Evolutionary conservation across 768 basidiomycete species (phyloP).

Genomic region (Cubamyces sp.): DNA sequence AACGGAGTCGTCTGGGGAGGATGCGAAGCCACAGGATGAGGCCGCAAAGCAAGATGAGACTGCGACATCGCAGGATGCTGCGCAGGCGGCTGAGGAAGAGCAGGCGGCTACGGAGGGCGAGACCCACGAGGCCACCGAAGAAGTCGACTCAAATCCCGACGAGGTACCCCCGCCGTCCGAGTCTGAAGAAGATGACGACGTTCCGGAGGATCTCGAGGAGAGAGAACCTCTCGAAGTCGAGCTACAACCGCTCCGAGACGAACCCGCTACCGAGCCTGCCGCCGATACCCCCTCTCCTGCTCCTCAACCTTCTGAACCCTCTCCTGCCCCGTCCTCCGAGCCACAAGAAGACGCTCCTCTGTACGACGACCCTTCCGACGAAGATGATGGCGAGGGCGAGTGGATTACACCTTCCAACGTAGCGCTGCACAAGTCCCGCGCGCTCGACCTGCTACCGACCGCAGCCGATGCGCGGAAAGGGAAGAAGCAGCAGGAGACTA

Average conservation of each 20-base stretch:
- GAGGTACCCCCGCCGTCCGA: conserved; percentile 17
- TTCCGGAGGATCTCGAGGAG: conserved; percentile 18
- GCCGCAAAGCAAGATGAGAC: background rate
- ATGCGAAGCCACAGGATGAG: background rate
- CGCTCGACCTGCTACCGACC: conserved; percentile 78
- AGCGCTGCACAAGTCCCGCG: conserved; percentile 82
- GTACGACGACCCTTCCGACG: conserved; percentile 77
- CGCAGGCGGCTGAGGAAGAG: conserved; percentile 10
- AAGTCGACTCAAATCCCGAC: conserved; percentile 24
- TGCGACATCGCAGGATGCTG: background rate
- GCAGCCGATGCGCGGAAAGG: conserved; percentile 39
- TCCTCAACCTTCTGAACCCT: background rate
- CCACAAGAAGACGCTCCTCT: conserved; percentile 39
- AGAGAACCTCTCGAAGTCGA: conserved; percentile 51
- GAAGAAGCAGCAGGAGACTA: conserved; percentile 42
- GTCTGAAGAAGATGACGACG: conserved; percentile 10
- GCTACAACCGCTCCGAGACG: conserved; percentile 40
- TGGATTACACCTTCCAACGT: conserved; percentile 97
- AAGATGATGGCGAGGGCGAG: conserved; percentile 87
- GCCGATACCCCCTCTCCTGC: background rate
- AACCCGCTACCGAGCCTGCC: conserved; percentile 16
- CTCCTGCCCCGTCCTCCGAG: conserved; percentile 19
- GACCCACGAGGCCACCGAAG: conserved; percentile 19
- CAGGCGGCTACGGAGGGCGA: conserved; percentile 10
- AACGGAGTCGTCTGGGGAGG: conserved; percentile 15